A percentile compares a stretch with the other conserved stretches of the same genome.
phyloP scores from a whole-genome alignment of 441 rosid genomes.

The Gossypium laxum region DNA sequence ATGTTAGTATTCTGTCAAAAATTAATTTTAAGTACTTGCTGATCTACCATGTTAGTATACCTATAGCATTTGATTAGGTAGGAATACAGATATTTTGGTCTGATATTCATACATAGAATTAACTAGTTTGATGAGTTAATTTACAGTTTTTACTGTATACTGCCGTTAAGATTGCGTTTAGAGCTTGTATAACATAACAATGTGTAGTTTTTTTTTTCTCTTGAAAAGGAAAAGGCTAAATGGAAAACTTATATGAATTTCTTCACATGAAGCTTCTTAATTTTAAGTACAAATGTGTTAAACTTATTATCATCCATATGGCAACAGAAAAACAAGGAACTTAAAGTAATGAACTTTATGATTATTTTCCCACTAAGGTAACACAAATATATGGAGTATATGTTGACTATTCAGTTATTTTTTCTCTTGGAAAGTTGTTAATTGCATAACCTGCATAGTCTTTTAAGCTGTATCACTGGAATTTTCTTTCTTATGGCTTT shows the following conservation, averaged over 20 bases:
- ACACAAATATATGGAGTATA: neutral
- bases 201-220: neutral
- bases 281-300: neutral
- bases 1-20: constrained; percentile 2
- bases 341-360: neutral
- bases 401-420: neutral
- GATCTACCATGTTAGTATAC: neutral
- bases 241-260: neutral
- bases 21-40: neutral
- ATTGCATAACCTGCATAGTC: neutral
- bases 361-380: neutral
- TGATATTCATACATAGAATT: neutral
- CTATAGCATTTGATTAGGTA: neutral
- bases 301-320: neutral
- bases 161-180: neutral
- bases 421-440: neutral
- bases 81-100: neutral
- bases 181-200: neutral
- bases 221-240: neutral
- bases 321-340: neutral
- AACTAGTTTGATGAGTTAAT: neutral
- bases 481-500: constrained; percentile 1
- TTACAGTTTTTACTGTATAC: neutral
- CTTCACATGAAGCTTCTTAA: constrained; percentile 1
- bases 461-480: neutral